Conservation (phyloP, 2,329 filamentous ascomycete genomes). For the Bretziella fagacearum region DNA sequence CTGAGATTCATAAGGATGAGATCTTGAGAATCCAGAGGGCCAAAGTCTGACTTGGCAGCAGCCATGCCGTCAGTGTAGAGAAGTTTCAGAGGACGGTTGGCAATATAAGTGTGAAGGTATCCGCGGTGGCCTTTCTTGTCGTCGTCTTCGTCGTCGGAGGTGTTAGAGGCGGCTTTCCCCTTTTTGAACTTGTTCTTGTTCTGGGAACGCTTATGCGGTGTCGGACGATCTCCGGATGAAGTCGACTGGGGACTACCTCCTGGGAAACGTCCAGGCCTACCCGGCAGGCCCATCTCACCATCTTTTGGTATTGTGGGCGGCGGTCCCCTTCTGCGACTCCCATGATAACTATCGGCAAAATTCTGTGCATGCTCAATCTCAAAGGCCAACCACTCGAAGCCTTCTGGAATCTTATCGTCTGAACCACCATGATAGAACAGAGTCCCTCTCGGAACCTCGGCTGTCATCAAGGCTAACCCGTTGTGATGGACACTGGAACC, state of each 20-base stretch:
- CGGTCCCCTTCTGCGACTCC: not conserved
- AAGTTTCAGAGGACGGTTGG: slow-evolving; percentile 38
- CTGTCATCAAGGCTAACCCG: slow-evolving; percentile 55
- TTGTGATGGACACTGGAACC: slow-evolving; percentile 58
- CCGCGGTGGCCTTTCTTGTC: slow-evolving; percentile 24
- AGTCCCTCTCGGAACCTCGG: slow-evolving; percentile 44
- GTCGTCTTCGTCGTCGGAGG: slow-evolving; percentile 13
- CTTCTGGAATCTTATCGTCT: slow-evolving; percentile 27
- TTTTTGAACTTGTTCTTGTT: slow-evolving; percentile 4
- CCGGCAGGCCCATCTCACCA: not conserved
- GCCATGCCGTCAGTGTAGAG: slow-evolving; percentile 56
- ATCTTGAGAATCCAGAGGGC: slow-evolving; percentile 53
- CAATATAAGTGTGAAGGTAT: slow-evolving; percentile 50
- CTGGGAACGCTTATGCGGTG: not conserved
- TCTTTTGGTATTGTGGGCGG: too few relatives aligned
- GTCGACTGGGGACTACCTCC: not conserved
- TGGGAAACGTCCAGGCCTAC: not conserved
- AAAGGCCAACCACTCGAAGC: slow-evolving; percentile 57
- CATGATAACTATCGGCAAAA: slow-evolving; percentile 32
- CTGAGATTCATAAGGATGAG: slow-evolving; percentile 34
- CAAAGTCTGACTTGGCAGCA: slow-evolving; percentile 46
- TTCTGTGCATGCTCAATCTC: slow-evolving; percentile 55
- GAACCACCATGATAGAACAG: slow-evolving; percentile 49
- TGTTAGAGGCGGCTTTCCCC: not conserved
- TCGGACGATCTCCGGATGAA: too few relatives aligned